Base-by-base conservation (phyloP, 1,284 basidiomycete species). In the Athelia psychrophila region DNA sequence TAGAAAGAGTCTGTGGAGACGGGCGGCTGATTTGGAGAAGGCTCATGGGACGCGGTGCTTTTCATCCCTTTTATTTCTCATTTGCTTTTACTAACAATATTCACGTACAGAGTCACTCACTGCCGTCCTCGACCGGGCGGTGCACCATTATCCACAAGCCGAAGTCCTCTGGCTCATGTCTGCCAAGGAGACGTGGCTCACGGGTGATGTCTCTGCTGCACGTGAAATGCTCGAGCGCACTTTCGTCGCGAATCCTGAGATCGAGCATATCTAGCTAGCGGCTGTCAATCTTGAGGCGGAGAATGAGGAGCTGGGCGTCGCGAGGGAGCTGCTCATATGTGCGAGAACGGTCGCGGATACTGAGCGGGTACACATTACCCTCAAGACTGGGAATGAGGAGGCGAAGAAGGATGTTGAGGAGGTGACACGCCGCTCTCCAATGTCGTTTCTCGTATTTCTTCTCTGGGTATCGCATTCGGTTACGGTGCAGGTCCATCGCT, bases 131-230 rank as follows among this genome's bases (percentile, higher is more conserved):
- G 79, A 80, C 48, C 82, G 87, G 40, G 95, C 95, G 0, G 93
- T 96, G 18, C 78, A 88, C 51, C 85, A 91, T 64, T 96, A 93
- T 64, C 95, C 96, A 1, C 91, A 95, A 58, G 94, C 94, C 1
- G 96, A 99, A 68, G 88, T 93, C 0, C 76, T 99, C 1, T 99
- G 97, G 96, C 80, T 99, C 44, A 95, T 97, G 91, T 86, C 90
- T 51, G 96, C 96, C 2, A 95, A 97, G 70, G 94, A 98, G 73
- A 92, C 92, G 64, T 96, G 94, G 93, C 66, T 92, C 10, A 83
- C 84, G 9, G 91, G 91, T 8, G 93, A 99, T 63, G 88, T 98
- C 10, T 81, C 86, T 1, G 89, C 86, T 13, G 93, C 96, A 0
- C 86, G 95, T 47, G 82, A 86, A 55, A 88, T 97, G 15, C 83